Percentiles rank a stretch among this genome's conserved stretches.
Conservation (phyloP, 441 rosid genomes). For the Hura crepitans region DNA sequence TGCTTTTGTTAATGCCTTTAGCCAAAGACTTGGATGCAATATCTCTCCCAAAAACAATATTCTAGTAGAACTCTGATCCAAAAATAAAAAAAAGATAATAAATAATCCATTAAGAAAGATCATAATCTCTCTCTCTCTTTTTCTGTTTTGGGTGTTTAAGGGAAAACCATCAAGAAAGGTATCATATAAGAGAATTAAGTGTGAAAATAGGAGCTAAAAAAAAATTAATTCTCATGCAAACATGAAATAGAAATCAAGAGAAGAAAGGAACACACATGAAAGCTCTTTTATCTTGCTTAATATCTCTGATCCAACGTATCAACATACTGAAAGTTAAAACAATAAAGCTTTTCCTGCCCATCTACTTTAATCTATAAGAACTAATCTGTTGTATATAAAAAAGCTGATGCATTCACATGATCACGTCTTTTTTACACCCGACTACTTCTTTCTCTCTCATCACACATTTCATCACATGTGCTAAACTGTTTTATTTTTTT, state of each 20-base stretch:
- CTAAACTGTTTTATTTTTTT: no score
- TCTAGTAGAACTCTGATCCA: conserved; percentile 11
- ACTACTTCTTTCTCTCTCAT: no score
- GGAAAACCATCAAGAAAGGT: not conserved
- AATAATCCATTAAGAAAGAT: not conserved
- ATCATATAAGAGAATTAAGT: no score
- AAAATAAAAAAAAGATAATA: not conserved
- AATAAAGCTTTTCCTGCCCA: no score
- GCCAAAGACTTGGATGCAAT: not conserved
- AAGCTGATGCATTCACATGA: no score
- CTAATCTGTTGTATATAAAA: no score
- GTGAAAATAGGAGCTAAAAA: not conserved
- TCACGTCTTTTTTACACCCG: no score
- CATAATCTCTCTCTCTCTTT: not conserved
- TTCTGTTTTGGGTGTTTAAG: not conserved
- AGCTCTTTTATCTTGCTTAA: not conserved
- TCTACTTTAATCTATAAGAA: no score
- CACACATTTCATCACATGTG: no score
- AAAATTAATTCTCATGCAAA: not conserved
- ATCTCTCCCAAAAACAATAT: conserved; percentile 7
- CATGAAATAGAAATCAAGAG: not conserved
- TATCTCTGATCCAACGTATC: not conserved
- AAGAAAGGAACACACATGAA: not conserved
- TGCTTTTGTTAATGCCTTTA: conserved; percentile 18
- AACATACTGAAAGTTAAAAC: not conserved